Percentiles rank a stretch among this genome's conserved stretches.
phyloP scores from a whole-genome alignment of 371 early-diverging fungal genomes.

The Batkoa obscura region DNA sequence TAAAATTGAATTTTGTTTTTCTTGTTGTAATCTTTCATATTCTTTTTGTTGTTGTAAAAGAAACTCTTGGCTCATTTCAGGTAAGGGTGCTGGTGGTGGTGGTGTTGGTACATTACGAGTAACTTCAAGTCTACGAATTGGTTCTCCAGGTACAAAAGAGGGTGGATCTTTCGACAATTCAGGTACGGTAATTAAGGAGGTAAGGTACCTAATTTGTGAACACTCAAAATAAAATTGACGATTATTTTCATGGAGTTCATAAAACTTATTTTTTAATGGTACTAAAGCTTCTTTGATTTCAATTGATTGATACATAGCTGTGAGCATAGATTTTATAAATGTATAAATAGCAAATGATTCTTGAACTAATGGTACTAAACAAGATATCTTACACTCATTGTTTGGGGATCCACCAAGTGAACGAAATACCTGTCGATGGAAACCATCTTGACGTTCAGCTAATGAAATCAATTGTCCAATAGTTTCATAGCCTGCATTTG shows the following conservation, averaged over 20 bases:
- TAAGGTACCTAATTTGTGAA: constrained; percentile 71
- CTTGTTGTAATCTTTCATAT: constrained; percentile 39
- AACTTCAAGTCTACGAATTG: not conserved
- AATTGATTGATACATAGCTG: constrained; percentile 80
- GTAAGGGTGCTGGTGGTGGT: constrained; percentile 14
- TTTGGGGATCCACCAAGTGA: constrained; percentile 66
- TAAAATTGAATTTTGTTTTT: constrained; percentile 42
- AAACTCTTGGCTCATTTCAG: constrained; percentile 7
- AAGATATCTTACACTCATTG: constrained; percentile 87
- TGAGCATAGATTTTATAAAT: constrained; percentile 84
- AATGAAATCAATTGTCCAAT: constrained; percentile 81
- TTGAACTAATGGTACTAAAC: constrained; percentile 90
- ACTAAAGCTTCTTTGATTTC: constrained; percentile 69
- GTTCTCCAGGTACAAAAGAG: not conserved
- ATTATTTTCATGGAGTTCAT: constrained; percentile 62
- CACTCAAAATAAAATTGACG: constrained; percentile 84
- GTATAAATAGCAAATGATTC: constrained; percentile 90
- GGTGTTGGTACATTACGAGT: not conserved
- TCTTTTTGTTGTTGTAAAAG: constrained; percentile 7
- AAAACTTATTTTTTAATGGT: constrained; percentile 72
- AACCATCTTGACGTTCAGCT: constrained; percentile 73
- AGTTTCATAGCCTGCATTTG: constrained; percentile 93
- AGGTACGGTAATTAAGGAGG: constrained; percentile 82
- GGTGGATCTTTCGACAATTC: constrained; percentile 35
- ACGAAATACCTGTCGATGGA: constrained; percentile 72